phyloP scores from a whole-genome alignment of 768 basidiomycete species.

The Russula griseocarnosa region DNA sequence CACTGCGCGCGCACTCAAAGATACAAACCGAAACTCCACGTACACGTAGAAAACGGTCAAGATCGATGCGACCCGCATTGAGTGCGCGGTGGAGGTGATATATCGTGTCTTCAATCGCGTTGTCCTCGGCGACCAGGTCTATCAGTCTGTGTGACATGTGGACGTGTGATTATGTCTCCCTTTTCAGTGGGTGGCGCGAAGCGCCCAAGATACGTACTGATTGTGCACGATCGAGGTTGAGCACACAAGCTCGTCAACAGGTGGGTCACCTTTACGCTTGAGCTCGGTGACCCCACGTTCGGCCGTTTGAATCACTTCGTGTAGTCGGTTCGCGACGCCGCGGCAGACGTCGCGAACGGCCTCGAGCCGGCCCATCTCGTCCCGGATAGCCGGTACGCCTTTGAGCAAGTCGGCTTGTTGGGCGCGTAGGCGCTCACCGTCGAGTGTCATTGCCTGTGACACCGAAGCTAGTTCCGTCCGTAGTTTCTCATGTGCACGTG shows the following conservation, averaged over 20 bases:
- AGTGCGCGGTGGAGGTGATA: constrained; percentile 94
- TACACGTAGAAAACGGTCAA: constrained; percentile 91
- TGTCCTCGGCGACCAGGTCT: constrained; percentile 98
- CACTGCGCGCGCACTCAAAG: constrained; percentile 6
- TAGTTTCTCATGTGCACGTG: constrained; percentile 71
- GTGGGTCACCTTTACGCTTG: constrained; percentile 79
- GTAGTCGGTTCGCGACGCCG: constrained; percentile 66
- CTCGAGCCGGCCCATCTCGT: constrained; percentile 92
- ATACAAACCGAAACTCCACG: constrained; percentile 32
- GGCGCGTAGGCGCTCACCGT: constrained; percentile 71
- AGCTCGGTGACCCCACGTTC: constrained; percentile 75
- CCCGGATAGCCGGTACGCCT: constrained; percentile 90
- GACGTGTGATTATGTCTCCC: constrained; percentile 1
- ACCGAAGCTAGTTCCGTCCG: constrained; percentile 68
- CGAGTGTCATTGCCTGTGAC: constrained; percentile 55
- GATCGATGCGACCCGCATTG: constrained; percentile 85
- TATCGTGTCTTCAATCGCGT: constrained; percentile 96
- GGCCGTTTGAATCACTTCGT: constrained; percentile 56
- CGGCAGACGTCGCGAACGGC: constrained; percentile 90
- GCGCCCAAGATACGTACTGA: constrained; percentile 60
- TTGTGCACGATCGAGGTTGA: constrained; percentile 94
- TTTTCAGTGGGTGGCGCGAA: constrained; percentile 5
- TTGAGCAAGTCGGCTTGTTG: constrained; percentile 81
- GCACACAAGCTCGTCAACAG: constrained; percentile 95
- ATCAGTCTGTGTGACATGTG: constrained; percentile 59